Evolutionary conservation across 805 yeast species (phyloP), one percentile per base, ranked within the genome.

Genomic region (Candida pseudoglaebosa): DNA sequence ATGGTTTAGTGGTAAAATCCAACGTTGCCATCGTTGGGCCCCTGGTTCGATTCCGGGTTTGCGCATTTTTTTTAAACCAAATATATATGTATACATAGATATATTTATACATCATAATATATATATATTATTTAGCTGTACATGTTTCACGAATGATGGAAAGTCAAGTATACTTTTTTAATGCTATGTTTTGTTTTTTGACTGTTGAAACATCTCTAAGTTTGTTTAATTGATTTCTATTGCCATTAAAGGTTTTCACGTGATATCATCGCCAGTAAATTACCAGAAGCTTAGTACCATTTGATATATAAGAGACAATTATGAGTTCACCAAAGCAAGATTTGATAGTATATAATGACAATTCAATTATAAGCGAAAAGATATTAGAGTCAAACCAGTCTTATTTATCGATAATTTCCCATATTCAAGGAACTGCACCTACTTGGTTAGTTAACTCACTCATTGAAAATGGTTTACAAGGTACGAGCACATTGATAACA

Each of bases 371-470:
- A 10, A 54, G 70, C 1, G 59, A 57, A 17, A 45, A 41, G 4
- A 39, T 40, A 32, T 48, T 44, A 39, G 41, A n/a, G 24, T 43
- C 46, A 52, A 48, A 37, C 7, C 3, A 28, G 5, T 42, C 56
- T 3, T 38, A 41, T 12, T 44, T 62, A 15, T 53, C 63, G 3
- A 40, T 62, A 3, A 52, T 68, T 5, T 49, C 70, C 1, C 61
- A 66, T 38, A 47, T 48, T 3, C 67, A 59, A 38, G 80, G 83
- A 0, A 80, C 84, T 0, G 70, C 77, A 19, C 79, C 90, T 2
- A 56, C 76, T 4, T 84, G 91, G 91, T 61, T 84, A 28, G 50
- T 73, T 3, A 70, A 70, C 39, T 70, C 80, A 2, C 53, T 83
- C 16, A 58, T 80, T 6, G 87, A 82, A 48, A 70, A 67, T 24